These are phyloP conservation scores for Fallopia convolvulus DNA, from an alignment of 148 eudicot species.

Conservation along the genomic window DNA sequence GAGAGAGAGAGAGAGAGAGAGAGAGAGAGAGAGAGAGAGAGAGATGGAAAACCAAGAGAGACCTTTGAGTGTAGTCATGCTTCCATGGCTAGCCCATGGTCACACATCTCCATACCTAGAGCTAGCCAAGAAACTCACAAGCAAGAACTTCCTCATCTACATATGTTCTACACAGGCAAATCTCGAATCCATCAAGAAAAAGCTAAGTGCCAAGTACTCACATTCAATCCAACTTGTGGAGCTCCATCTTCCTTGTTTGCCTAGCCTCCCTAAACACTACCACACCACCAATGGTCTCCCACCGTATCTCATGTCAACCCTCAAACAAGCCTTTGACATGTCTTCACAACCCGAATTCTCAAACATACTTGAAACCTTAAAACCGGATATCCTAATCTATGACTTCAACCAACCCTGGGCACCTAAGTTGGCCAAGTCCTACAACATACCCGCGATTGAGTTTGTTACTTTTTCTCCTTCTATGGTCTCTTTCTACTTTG, in stretches of 20 bases:
- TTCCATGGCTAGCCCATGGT: constrained; percentile 19
- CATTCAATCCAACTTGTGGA: constrained; percentile 8
- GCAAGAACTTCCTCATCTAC: constrained; percentile 11
- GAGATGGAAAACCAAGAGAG: neutral
- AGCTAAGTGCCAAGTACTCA: neutral
- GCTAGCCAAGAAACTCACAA: constrained; percentile 16
- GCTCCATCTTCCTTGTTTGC: constrained; percentile 11
- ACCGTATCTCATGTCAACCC: constrained; percentile 12
- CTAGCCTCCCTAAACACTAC: constrained; percentile 1
- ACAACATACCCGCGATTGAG: constrained; percentile 10
- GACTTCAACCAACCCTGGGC: constrained; percentile 14
- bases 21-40: neutral
- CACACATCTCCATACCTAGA: constrained; percentile 16
- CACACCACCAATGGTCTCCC: constrained; percentile 19
- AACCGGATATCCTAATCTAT: constrained; percentile 3
- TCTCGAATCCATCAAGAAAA: constrained; percentile 1
- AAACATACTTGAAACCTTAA: constrained; percentile 9
- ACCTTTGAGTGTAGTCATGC: constrained; percentile 3
- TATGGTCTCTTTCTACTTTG: neutral
- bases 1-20: neutral
- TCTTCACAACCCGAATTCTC: neutral
- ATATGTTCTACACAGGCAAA: constrained; percentile 12
- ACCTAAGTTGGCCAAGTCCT: neutral
- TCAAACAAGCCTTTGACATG: constrained; percentile 9
- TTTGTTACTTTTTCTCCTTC: neutral